Evolutionary conservation across 495 filamentous ascomycete genomes (phyloP).

Genomic region (Trichocladium uniseriatum): DNA sequence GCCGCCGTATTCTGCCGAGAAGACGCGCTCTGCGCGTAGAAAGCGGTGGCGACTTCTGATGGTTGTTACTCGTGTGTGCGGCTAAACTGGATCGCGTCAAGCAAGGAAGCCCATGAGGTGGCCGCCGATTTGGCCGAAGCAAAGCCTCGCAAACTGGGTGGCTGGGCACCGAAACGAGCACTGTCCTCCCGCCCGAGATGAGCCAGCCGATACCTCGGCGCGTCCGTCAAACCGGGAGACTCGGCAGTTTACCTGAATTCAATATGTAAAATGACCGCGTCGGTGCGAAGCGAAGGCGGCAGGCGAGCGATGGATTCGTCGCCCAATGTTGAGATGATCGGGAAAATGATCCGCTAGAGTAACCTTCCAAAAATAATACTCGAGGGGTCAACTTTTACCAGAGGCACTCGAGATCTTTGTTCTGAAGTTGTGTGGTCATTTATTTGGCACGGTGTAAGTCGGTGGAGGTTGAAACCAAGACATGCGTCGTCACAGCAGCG

Average conservation of each 20-base stretch:
- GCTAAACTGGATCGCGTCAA: constrained; percentile 24
- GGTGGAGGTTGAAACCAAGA: neutral
- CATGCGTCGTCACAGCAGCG: neutral
- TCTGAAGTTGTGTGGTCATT: neutral
- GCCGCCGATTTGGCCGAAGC: constrained; percentile 18
- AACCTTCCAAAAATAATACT: too few species aligned
- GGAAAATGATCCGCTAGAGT: too few species aligned
- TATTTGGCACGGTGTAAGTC: neutral
- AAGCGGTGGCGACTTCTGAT: neutral
- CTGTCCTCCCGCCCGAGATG: neutral
- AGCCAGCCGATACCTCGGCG: neutral
- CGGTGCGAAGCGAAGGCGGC: too few species aligned
- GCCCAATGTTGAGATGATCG: too few species aligned
- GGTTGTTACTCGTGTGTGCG: constrained; percentile 13
- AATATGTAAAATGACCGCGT: too few species aligned
- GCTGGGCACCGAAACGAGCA: constrained; percentile 11
- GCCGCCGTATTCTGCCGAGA: constrained; percentile 13
- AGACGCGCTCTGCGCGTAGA: constrained; percentile 4
- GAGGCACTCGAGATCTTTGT: too few species aligned
- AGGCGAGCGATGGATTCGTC: too few species aligned
- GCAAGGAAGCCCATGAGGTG: constrained; percentile 12
- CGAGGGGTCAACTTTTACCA: too few species aligned
- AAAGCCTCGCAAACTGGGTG: constrained; percentile 13
- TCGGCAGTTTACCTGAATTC: too few species aligned
- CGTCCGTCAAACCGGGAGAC: neutral